Conservation (phyloP, 331 rosid species). For the Malus hybrid region DNA sequence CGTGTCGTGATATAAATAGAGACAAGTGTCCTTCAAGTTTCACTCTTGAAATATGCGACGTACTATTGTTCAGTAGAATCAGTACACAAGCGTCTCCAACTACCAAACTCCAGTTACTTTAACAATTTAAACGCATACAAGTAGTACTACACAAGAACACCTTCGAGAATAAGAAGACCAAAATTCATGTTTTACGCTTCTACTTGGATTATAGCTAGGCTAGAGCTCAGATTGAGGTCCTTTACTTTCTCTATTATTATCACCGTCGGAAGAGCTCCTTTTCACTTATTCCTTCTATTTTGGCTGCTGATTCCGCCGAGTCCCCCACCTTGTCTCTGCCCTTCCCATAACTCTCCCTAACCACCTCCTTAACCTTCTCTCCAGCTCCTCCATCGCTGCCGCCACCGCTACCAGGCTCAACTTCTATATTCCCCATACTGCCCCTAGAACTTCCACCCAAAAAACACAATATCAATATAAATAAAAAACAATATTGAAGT, state of each 20-base stretch:
- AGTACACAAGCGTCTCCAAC: no score
- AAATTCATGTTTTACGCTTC: neutral
- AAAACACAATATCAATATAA: no score
- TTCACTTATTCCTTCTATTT: constrained; percentile 22
- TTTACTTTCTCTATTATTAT: neutral
- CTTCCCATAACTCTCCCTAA: constrained; percentile 28
- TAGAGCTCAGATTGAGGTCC: constrained; percentile 9
- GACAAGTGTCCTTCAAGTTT: no score
- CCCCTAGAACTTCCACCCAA: neutral
- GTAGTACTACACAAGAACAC: neutral
- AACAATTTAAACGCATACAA: neutral
- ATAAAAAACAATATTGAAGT: no score
- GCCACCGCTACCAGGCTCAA: constrained; percentile 3
- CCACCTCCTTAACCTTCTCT: constrained; percentile 35
- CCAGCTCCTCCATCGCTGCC: constrained; percentile 15
- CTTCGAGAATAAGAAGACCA: neutral
- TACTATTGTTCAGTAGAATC: no score
- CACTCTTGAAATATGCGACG: no score
- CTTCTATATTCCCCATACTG: no score
- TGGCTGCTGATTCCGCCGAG: constrained; percentile 49
- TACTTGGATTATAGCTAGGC: neutral
- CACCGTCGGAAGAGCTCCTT: neutral
- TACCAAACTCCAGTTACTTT: neutral
- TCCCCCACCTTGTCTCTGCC: constrained; percentile 30
- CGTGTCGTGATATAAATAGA: no score